phyloP scores from a whole-genome alignment of 2,329 filamentous ascomycete genomes.

The Fonsecaea multimorphosa region DNA sequence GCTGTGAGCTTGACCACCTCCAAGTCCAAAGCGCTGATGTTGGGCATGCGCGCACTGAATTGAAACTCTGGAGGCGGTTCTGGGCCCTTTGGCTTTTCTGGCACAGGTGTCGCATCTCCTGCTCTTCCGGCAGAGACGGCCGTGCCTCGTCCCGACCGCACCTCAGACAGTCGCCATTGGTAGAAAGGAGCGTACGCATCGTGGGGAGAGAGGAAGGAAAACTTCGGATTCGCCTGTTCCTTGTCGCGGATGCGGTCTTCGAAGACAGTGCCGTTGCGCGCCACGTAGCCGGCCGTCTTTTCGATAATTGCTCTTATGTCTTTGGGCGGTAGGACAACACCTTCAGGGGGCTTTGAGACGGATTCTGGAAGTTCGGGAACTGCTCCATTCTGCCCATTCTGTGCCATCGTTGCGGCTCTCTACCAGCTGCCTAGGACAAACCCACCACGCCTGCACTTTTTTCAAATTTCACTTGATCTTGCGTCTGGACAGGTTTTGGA shows the following conservation, averaged over 20 bases:
- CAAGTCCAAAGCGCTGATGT: conserved; percentile 93
- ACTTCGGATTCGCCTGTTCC: conserved; percentile 83
- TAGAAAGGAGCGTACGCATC: conserved; percentile 92
- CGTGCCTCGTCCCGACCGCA: conserved; percentile 81
- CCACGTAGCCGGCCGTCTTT: conserved; percentile 92
- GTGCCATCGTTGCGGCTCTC: conserved; percentile 41
- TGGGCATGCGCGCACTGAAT: conserved; percentile 96
- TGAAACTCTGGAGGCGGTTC: conserved; percentile 84
- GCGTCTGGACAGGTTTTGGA: not conserved
- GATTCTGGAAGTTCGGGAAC: conserved; percentile 56
- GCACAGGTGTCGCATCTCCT: conserved; percentile 64
- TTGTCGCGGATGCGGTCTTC: conserved; percentile 87
- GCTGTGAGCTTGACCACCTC: conserved; percentile 77
- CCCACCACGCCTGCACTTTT: not conserved
- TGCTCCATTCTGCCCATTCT: conserved; percentile 51
- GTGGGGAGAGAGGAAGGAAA: conserved; percentile 79
- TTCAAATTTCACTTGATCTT: not conserved
- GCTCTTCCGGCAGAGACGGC: conserved; percentile 76
- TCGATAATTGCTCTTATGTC: conserved; percentile 86
- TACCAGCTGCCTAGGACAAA: not conserved
- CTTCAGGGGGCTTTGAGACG: conserved; percentile 77
- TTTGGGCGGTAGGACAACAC: conserved; percentile 82
- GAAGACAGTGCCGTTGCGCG: conserved; percentile 69
- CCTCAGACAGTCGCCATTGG: conserved; percentile 85
- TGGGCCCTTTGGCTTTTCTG: conserved; percentile 78